phyloP scores from a whole-genome alignment of 345 rosid species.

The Eucalyptus pumila region DNA sequence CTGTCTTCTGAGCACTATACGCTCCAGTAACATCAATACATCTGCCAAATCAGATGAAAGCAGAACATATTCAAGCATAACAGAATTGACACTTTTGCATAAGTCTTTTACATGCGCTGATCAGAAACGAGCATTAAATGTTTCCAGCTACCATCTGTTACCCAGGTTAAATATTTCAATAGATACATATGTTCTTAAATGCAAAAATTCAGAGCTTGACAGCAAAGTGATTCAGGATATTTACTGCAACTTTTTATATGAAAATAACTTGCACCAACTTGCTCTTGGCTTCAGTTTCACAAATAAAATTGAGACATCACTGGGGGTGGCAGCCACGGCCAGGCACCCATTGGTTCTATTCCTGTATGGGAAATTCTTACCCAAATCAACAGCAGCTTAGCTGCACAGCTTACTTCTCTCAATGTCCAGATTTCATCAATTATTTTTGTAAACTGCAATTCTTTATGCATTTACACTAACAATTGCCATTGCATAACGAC shows the following conservation, averaged over 20 bases:
- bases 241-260: background rate
- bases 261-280: background rate
- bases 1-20: constrained; percentile 85
- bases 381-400: background rate
- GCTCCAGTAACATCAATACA: constrained; percentile 98
- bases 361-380: background rate
- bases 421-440: background rate
- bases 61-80: background rate
- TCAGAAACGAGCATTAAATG: background rate
- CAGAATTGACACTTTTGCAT: background rate
- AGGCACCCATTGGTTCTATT: background rate
- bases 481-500: background rate
- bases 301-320: background rate
- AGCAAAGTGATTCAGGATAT: background rate
- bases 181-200: background rate
- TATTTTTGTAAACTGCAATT: background rate
- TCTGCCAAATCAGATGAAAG: constrained; percentile 28
- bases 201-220: background rate
- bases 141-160: background rate
- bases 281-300: background rate
- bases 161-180: background rate
- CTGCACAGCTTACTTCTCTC: background rate
- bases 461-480: background rate
- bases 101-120: background rate
- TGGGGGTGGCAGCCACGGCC: background rate